Evolutionary conservation across 768 basidiomycete genomes (phyloP).

Genomic region (Suillus clintonianus): DNA sequence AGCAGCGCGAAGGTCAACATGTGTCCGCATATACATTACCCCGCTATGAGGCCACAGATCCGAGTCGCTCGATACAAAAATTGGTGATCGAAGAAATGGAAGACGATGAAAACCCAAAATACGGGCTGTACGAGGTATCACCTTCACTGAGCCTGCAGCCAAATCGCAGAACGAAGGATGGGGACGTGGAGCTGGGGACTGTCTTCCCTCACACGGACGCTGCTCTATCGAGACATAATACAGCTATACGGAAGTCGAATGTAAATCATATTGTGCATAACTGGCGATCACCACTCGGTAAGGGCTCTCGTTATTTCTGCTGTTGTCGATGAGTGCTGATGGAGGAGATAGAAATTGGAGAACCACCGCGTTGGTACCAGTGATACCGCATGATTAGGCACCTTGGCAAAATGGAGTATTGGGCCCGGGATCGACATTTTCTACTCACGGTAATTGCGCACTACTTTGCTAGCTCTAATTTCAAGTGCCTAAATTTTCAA

Average conservation of each 20-base stretch:
- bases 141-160: constrained; percentile 19
- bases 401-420: not conserved
- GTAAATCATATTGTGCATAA: constrained; percentile 57
- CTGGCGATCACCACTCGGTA: constrained; percentile 74
- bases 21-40: constrained; percentile 25
- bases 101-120: not conserved
- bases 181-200: constrained; percentile 22
- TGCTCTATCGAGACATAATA: constrained; percentile 46
- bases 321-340: not conserved
- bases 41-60: constrained; percentile 34
- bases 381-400: not conserved
- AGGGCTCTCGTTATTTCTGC: constrained; percentile 6
- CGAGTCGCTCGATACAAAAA: constrained; percentile 14
- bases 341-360: not conserved
- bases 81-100: constrained; percentile 37
- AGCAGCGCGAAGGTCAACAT: not conserved
- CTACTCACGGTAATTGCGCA: not conserved
- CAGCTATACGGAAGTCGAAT: constrained; percentile 26
- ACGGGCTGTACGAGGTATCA: not conserved
- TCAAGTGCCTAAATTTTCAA: not conserved
- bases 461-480: not conserved
- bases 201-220: constrained; percentile 38
- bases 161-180: constrained; percentile 25
- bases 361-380: not conserved
- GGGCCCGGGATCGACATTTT: not conserved